Base-by-base conservation (phyloP, 768 basidiomycete genomes). In the Coprinellus aureogranulatus region DNA sequence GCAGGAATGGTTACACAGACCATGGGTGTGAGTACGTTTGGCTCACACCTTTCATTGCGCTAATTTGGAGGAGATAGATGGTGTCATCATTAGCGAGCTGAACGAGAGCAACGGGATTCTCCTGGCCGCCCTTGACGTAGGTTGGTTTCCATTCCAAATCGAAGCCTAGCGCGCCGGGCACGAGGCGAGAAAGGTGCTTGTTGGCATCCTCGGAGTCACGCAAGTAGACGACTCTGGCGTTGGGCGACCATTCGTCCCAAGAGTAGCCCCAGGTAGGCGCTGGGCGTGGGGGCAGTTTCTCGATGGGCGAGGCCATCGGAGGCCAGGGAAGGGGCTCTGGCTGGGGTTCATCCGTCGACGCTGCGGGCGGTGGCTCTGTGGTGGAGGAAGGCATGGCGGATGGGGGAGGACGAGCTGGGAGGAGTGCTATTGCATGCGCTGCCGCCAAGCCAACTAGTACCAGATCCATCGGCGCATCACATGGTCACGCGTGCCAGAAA, bases 91-190 rank as follows among this genome's bases (percentile, higher is more conserved):
- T 83, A 2, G 89, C 86, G 18, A 92, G 78, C 66, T 93, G 90
- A 3, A 92, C 77, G 23, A 92, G 77, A 2, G 91, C 84, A 20
- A 89, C 85, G 23, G 79, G 87, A 65, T 92, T 88, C 68, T 86
- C 81, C 26, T 70, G 64, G 25, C 70, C 65, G 20, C 86, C 83
- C 65, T 82, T 85, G 46, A 62, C 60, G 62, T 71, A 84, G 20
- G 65, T 82, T 0, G 91, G 91, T 59, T 79, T 83, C 90, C 91
- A 92, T 70, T 93, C 91, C 37, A 90, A 75, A 65, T 93, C 91
- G 61, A 92, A 85, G 26, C 91, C 91, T 50, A 82, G 72, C 25
- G 75, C 64, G 18, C 72, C 74, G 31, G 59, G 44, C 25, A 61
- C 59, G 11, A 81, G 42, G 0, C 58, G 62, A 0, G 71, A 59